Conservation (phyloP, 208 protist species). For the Crithidia expoeki region DNA sequence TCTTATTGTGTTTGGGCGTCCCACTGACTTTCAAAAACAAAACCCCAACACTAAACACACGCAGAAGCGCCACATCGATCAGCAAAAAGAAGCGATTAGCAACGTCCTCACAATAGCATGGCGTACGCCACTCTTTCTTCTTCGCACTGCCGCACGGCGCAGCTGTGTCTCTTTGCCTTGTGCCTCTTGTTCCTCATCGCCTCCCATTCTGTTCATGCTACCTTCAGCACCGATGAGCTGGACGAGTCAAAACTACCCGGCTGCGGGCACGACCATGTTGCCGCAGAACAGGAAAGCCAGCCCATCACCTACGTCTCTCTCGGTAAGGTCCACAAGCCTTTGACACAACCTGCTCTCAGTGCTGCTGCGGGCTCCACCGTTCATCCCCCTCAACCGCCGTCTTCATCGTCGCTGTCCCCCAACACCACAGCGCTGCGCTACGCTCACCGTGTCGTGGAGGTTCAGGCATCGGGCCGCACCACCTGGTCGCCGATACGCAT, state of each 20-base stretch:
- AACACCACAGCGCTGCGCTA: background rate
- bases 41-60: too few species aligned
- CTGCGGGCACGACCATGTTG: conserved; percentile 25
- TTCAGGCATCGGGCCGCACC: background rate
- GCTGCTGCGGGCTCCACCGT: background rate
- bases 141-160: background rate
- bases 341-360: background rate
- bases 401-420: background rate
- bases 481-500: conserved; percentile 56
- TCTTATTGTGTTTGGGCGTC: too few species aligned
- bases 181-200: background rate
- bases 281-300: conserved; percentile 6
- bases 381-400: background rate
- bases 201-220: background rate
- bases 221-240: background rate
- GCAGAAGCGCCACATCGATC: too few species aligned
- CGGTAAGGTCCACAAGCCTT: background rate
- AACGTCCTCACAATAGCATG: too few species aligned
- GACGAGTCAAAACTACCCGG: background rate
- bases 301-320: conserved; percentile 29
- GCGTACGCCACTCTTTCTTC: too few species aligned
- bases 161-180: background rate
- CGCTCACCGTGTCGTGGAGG: conserved; percentile 6
- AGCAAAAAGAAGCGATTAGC: too few species aligned
- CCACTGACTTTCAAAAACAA: too few species aligned